Conservation (phyloP, 2,329 filamentous ascomycete species). For the Monosporascus sp. region DNA sequence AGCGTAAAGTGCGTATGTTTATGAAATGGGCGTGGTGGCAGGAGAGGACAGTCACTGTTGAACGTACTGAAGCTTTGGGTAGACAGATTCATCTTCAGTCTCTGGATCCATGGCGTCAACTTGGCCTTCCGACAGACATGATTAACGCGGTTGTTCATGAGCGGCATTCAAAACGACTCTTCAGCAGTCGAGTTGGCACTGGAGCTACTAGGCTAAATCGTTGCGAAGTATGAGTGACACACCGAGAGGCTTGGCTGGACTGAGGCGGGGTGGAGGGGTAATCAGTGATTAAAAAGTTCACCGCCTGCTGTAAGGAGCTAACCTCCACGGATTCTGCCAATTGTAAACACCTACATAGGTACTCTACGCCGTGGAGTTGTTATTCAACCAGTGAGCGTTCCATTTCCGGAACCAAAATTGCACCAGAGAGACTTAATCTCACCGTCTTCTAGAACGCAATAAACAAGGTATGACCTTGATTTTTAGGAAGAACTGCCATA, state of each 20-base stretch:
- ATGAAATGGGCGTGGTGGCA: no score
- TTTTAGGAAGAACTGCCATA: no score
- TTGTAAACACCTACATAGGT: background rate
- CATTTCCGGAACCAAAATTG: no score
- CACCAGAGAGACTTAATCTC: no score
- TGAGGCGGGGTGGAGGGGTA: constrained; percentile 1
- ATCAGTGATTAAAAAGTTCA: background rate
- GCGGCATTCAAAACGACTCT: background rate
- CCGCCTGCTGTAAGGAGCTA: background rate
- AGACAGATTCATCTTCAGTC: constrained; percentile 11
- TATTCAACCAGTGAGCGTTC: no score
- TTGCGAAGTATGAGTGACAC: background rate
- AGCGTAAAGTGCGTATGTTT: no score
- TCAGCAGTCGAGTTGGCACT: background rate
- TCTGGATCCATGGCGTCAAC: constrained; percentile 15
- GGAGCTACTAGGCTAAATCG: constrained; percentile 1
- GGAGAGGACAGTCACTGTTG: background rate
- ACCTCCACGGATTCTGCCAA: background rate
- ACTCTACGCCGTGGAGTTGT: no score
- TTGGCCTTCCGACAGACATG: background rate
- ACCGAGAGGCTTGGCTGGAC: background rate
- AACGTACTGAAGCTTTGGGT: constrained; percentile 19
- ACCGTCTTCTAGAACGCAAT: no score
- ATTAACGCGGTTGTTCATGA: constrained; percentile 1
- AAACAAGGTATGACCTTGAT: no score